These are phyloP conservation scores for Talaromyces pinophilus DNA, from an alignment of 2,329 filamentous ascomycete species.

Conservation along the genomic window DNA sequence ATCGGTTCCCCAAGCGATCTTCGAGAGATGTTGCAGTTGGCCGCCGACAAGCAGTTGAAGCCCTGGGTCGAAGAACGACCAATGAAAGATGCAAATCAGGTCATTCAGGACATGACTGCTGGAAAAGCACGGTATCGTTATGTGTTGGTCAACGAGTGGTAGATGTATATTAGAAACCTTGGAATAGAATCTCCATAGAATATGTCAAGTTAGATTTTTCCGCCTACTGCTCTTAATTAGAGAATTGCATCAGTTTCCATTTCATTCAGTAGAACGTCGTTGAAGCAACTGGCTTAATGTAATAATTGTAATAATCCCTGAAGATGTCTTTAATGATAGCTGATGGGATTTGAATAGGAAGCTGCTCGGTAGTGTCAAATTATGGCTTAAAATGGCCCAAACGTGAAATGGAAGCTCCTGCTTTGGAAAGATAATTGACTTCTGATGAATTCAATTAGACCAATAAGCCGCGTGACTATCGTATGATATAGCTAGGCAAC, in stretches of 20 bases:
- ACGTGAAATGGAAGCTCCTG: background rate
- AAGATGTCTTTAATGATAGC: background rate
- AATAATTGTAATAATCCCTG: background rate
- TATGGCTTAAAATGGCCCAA: background rate
- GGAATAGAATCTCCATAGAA: background rate
- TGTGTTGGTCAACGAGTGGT: slow-evolving; percentile 45
- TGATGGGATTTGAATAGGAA: background rate
- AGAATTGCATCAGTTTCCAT: background rate
- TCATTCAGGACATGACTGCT: slow-evolving; percentile 47
- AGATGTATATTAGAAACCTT: background rate
- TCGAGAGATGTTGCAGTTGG: slow-evolving; percentile 48
- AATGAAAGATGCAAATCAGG: slow-evolving; percentile 49
- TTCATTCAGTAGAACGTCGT: background rate
- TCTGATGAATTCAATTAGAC: too few relatives aligned
- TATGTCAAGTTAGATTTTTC: background rate
- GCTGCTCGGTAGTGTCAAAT: background rate
- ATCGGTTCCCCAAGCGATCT: slow-evolving; percentile 47
- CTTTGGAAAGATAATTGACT: background rate
- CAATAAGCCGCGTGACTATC: too few relatives aligned
- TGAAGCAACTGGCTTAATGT: background rate
- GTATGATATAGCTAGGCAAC: too few relatives aligned
- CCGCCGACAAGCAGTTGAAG: slow-evolving; percentile 41
- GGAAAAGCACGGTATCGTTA: slow-evolving; percentile 51
- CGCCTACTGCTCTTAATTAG: background rate
- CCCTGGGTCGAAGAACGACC: slow-evolving; percentile 47